Percentiles rank a stretch among this genome's conserved stretches.
Conservation (phyloP, 75 land plant genomes). For the Selaginella tamariscina region DNA sequence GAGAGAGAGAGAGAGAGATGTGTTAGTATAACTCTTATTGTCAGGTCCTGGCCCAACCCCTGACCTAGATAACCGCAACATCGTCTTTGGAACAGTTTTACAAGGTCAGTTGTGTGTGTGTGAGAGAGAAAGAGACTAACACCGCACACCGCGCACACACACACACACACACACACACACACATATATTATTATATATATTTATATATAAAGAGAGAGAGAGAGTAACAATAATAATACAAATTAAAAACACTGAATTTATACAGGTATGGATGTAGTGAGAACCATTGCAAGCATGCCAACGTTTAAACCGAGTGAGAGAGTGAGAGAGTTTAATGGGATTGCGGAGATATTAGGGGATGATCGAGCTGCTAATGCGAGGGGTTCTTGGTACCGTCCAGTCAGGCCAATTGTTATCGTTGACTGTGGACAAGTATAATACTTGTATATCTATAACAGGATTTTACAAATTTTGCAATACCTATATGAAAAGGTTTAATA, state of each 20-base stretch:
- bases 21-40: neutral
- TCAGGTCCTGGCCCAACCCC: conserved; percentile 88
- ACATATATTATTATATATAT: too few relatives aligned
- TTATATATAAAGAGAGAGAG: neutral
- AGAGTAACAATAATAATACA: neutral
- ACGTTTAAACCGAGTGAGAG: conserved; percentile 65
- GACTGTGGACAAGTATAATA: conserved; percentile 70
- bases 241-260: neutral
- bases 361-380: conserved; percentile 79
- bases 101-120: conserved; percentile 39
- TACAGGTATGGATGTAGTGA: conserved; percentile 75
- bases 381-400: conserved; percentile 61
- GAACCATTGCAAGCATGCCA: conserved; percentile 54
- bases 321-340: conserved; percentile 68
- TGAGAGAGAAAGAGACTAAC: neutral
- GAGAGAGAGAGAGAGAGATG: too few relatives aligned
- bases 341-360: conserved; percentile 75
- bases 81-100: conserved; percentile 86
- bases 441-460: too few relatives aligned
- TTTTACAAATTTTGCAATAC: too few relatives aligned
- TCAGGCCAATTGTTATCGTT: conserved; percentile 62
- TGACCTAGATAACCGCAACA: conserved; percentile 65
- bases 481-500: too few relatives aligned
- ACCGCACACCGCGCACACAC: too few relatives aligned
- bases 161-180: too few relatives aligned